Evolutionary conservation across 371 early-diverging fungal species (phyloP).

Genomic region (Lichtheimia ramosa): DNA sequence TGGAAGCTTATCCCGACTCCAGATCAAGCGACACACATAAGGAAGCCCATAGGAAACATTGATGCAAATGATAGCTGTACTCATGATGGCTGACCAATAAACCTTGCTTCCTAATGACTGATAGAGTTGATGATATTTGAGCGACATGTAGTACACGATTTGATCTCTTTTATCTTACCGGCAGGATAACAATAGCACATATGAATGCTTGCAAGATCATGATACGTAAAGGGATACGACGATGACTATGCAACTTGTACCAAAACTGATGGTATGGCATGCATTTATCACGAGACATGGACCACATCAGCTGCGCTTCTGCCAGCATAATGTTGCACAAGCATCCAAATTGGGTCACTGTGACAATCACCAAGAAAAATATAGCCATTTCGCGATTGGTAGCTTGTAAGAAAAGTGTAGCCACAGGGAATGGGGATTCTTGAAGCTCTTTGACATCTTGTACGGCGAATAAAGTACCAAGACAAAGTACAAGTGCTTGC

Average conservation of each 20-base stretch:
- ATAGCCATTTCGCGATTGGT: constrained; percentile 8
- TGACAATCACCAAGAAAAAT: constrained; percentile 21
- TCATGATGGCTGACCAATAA: constrained; percentile 26
- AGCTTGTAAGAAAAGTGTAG: constrained; percentile 14
- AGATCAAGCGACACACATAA: constrained; percentile 24
- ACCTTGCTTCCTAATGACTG: constrained; percentile 23
- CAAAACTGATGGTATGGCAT: constrained; percentile 18
- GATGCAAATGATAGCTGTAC: constrained; percentile 18
- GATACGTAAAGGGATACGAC: constrained; percentile 17
- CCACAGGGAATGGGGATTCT: constrained; percentile 16
- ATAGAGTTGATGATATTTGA: background rate
- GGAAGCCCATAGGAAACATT: constrained; percentile 24
- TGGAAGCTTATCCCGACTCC: constrained; percentile 7
- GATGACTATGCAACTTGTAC: constrained; percentile 17
- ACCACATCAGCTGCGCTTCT: constrained; percentile 13
- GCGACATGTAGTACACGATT: background rate
- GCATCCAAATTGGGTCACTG: constrained; percentile 24
- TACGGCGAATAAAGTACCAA: constrained; percentile 33
- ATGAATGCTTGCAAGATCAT: constrained; percentile 12
- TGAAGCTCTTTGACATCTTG: constrained; percentile 32
- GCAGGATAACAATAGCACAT: constrained; percentile 21
- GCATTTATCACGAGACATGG: constrained; percentile 24
- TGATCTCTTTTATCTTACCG: constrained; percentile 4
- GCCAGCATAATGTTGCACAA: constrained; percentile 19
- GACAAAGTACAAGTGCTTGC: constrained; percentile 31